Evolutionary conservation across 176 grass and related monocot species (phyloP), one percentile per base, ranked within the genome.

Genomic region (Zea luxurians): DNA sequence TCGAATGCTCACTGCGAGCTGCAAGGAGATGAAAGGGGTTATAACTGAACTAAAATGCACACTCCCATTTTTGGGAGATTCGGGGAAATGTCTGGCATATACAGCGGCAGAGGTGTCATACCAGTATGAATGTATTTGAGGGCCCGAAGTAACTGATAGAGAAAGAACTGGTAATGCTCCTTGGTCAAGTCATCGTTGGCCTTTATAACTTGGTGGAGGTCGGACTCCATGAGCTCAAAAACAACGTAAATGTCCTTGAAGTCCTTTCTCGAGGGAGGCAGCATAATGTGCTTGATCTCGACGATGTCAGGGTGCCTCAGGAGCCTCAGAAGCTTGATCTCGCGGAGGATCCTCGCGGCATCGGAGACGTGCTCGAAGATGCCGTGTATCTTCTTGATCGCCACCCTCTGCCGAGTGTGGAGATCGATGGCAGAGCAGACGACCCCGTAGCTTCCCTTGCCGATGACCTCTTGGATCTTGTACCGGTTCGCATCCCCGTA

Each of bases 191-290:
- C 96, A 76, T 99, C 88, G 20, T 99, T 99, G 48, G 90, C 89
- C 71, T 99, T 99, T 71, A 99, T 99, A 72, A 99, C 96, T 88
- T 95, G 96, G 64, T 99, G 96, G 79, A 99, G 86, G 85, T 99
- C 96, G 0, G 91, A 95, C 69, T 99, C 96, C 96, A 99, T 99
- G 5, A 99, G 91, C 75, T 99, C 96, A 13, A 99, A 99, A 48
- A 99, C 96, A 57, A 95, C 92, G 79, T 90, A 99, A 73, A 99
- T 99, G 71, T 99, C 96, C 57, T 95, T 95, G 57, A 99, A 99
- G 36, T 95, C 90, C 66, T 78, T 92, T 49, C 96, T 88, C 4
- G 96, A 99, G 7, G 92, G 96, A 47, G 96, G 96, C 66, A 99
- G 6, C 92, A 99, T 99, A 48, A 99, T 99, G 84, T 99, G 96